phyloP scores from a whole-genome alignment of 805 yeast species.

The Metschnikowia borealis region DNA sequence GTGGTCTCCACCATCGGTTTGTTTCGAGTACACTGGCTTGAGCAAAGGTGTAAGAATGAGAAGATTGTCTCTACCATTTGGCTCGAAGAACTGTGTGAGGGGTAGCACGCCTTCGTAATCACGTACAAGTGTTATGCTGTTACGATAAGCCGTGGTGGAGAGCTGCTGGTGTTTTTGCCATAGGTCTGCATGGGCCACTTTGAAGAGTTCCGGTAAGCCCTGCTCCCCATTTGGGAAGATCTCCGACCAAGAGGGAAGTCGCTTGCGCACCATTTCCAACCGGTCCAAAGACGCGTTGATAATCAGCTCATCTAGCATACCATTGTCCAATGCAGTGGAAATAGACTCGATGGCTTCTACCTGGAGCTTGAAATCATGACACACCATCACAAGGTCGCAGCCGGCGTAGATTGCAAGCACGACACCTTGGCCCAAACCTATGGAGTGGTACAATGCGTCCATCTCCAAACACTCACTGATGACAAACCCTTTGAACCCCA shows the following conservation, averaged over 20 bases:
- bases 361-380: constrained; percentile 52
- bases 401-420: constrained; percentile 60
- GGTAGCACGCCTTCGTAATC: constrained; percentile 52
- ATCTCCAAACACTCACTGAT: constrained; percentile 59
- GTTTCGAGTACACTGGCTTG: constrained; percentile 30
- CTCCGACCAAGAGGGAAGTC: constrained; percentile 43
- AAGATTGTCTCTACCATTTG: constrained; percentile 24
- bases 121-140: constrained; percentile 50
- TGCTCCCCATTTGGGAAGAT: constrained; percentile 36
- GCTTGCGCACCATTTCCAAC: constrained; percentile 40
- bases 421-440: constrained; percentile 65
- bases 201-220: constrained; percentile 23
- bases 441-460: constrained; percentile 59
- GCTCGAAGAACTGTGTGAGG: constrained; percentile 36
- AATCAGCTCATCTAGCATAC: constrained; percentile 41
- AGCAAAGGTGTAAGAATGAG: constrained; percentile 37
- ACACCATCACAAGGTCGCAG: constrained; percentile 60
- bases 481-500: constrained; percentile 54
- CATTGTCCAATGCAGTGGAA: constrained; percentile 35
- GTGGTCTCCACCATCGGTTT: constrained; percentile 6
- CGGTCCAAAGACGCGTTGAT: constrained; percentile 39
- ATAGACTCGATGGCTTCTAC: constrained; percentile 50
- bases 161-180: constrained; percentile 43
- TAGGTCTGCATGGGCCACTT: constrained; percentile 23
- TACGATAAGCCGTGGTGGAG: constrained; percentile 45